phyloP scores from a whole-genome alignment of 73 alveolate genomes.

The Uronychia binucleata region DNA sequence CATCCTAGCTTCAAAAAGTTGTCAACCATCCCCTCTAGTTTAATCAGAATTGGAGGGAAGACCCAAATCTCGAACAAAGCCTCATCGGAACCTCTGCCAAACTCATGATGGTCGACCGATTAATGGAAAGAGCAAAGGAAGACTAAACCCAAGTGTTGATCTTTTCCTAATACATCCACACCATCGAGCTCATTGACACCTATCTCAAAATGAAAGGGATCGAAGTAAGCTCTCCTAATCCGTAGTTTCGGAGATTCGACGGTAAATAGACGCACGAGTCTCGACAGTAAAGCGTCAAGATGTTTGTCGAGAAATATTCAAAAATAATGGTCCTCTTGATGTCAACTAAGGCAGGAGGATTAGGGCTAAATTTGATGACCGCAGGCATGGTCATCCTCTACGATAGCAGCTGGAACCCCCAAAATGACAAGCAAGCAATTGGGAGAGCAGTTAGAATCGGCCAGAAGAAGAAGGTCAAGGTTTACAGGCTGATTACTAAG shows the following conservation, averaged over 20 bases:
- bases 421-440: conserved; percentile 78
- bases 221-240: too few relatives aligned
- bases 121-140: too few relatives aligned
- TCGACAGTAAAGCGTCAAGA: conserved; percentile 57
- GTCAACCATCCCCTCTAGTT: too few relatives aligned
- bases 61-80: too few relatives aligned
- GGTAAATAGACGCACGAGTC: conserved; percentile 58
- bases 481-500: conserved; percentile 60
- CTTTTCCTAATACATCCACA: conserved; percentile 40
- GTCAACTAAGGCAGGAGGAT: conserved; percentile 79
- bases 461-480: conserved; percentile 70
- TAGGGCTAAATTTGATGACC: conserved; percentile 78
- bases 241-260: conserved; percentile 61
- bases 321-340: conserved; percentile 56
- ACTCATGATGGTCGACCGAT: too few relatives aligned
- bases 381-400: conserved; percentile 77
- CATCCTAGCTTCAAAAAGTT: too few relatives aligned
- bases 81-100: too few relatives aligned
- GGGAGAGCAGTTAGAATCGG: conserved; percentile 88
- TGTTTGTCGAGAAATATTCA: conserved; percentile 46
- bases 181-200: conserved; percentile 73
- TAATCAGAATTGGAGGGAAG: too few relatives aligned
- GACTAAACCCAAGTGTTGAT: conserved; percentile 63
- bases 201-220: conserved; percentile 48
- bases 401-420: conserved; percentile 83